Evolutionary conservation across 305 asterid species (phyloP), one percentile per base, ranked within the genome.

Genomic region (Ilex paraguariensis): DNA sequence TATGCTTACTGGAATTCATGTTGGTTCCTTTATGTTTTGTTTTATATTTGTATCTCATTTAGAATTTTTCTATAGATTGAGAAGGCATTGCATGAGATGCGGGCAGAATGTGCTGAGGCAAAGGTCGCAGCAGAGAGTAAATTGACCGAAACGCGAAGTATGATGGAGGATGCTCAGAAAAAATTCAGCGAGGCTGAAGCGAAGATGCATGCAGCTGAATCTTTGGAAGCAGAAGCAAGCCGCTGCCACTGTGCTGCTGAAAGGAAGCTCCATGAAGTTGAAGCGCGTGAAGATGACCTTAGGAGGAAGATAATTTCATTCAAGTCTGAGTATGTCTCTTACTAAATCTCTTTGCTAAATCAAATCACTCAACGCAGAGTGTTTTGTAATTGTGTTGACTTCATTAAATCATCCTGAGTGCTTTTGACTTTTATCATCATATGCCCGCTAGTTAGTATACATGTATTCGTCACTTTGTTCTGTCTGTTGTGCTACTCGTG

Each of bases 51-150:
- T 21, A 21, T 21, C 62, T 36, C 62, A 55, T 57, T 40, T 36
- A 36, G 42, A 8, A 45, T 33, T 10, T 39, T 30, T 73, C 2
- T 83, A 75, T 73, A 94, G 99, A 80, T 94, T 68, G 98, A 94
- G 79, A 94, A 90, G 80, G 84, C 99, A 7, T 66, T 94, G 85
- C 97, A 86, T 66, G 99, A 94, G 90, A 83, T 94, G 96, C 87
- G 98, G 42, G 88, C 86, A 46, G 97, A 94, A 70, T 84, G 75
- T 77, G 97, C 99, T 8, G 99, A 90, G 80, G 81, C 84, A 60
- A 90, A 86, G 76, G 86, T 94, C 61, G 84, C 86, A 7, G 84
- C 91, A 15, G 93, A 88, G 44, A 74, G 54, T 76, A 88, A 94
- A 75, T 81, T 81, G 70, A 66, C 82, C 12, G 96, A 94, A 78